phyloP scores from a whole-genome alignment of 208 protist genomes.

The Trypanosoma lewisi region DNA sequence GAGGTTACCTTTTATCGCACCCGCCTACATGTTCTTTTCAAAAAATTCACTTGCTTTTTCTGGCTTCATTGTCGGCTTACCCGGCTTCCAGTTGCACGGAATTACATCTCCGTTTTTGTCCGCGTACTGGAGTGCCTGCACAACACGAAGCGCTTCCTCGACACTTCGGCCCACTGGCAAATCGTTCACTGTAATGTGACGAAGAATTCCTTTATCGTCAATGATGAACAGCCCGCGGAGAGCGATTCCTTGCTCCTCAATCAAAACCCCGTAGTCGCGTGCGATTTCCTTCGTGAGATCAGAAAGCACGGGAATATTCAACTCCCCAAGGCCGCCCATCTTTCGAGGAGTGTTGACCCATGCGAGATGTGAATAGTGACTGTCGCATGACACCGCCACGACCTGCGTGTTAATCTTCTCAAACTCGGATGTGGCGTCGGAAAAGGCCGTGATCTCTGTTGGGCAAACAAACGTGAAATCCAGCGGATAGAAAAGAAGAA shows the following conservation, averaged over 20 bases:
- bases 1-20: background rate
- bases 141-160: slow-evolving; percentile 95
- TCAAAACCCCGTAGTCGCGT: slow-evolving; percentile 94
- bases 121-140: slow-evolving; percentile 95
- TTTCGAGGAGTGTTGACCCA: slow-evolving; percentile 95
- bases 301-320: slow-evolving; percentile 95
- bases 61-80: slow-evolving; percentile 90
- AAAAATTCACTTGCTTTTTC: slow-evolving; percentile 93
- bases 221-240: slow-evolving; percentile 96
- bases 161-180: slow-evolving; percentile 94
- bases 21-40: slow-evolving; percentile 62
- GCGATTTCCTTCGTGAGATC: slow-evolving; percentile 95
- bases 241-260: slow-evolving; percentile 81
- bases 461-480: slow-evolving; percentile 98
- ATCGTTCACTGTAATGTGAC: slow-evolving; percentile 94
- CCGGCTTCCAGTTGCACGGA: slow-evolving; percentile 94
- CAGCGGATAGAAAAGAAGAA: slow-evolving; percentile 96
- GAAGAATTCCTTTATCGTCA: slow-evolving; percentile 90
- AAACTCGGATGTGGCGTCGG: slow-evolving; percentile 91
- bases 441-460: slow-evolving; percentile 96
- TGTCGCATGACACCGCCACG: slow-evolving; percentile 92
- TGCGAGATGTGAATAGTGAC: slow-evolving; percentile 93
- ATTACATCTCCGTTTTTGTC: slow-evolving; percentile 95
- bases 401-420: slow-evolving; percentile 89
- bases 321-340: slow-evolving; percentile 95